These are phyloP conservation scores for Boletus barrowsii DNA, from an alignment of 768 basidiomycete species.

Conservation along the genomic window DNA sequence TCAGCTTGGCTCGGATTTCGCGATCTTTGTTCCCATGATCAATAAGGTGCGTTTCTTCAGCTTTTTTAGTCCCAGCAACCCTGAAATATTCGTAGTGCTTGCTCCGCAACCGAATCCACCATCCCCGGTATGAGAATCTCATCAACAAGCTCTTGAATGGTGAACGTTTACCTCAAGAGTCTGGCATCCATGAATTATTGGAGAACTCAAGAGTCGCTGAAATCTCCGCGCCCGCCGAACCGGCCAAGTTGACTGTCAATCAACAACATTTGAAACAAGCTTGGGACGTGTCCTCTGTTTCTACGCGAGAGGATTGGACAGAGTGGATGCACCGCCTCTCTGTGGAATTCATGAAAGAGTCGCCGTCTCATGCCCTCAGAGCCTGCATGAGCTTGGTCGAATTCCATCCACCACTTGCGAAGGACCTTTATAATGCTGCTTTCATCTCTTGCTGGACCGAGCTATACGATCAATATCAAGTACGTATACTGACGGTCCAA, in stretches of 20 bases:
- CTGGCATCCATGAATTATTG: slow-evolving; percentile 66
- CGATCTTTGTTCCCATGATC: slow-evolving; percentile 96
- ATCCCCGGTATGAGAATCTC: slow-evolving; percentile 83
- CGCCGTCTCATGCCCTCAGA: slow-evolving; percentile 95
- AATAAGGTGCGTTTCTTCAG: slow-evolving; percentile 63
- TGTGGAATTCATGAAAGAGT: slow-evolving; percentile 97
- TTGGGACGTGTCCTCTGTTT: slow-evolving; percentile 82
- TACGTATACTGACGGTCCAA: slow-evolving; percentile 26
- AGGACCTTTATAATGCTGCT: slow-evolving; percentile 96
- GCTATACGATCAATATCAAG: slow-evolving; percentile 95
- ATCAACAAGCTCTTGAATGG: slow-evolving; percentile 88
- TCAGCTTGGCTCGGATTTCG: slow-evolving; percentile 94
- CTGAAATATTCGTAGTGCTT: slow-evolving; percentile 52
- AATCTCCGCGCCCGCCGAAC: slow-evolving; percentile 80
- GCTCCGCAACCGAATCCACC: slow-evolving; percentile 69
- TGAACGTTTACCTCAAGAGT: slow-evolving; percentile 86
- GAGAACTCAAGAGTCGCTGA: slow-evolving; percentile 65
- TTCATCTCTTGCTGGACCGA: slow-evolving; percentile 98
- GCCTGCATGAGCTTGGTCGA: slow-evolving; percentile 95
- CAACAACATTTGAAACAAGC: slow-evolving; percentile 96
- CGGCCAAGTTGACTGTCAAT: slow-evolving; percentile 88
- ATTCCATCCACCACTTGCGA: slow-evolving; percentile 84
- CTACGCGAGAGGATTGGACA: slow-evolving; percentile 84
- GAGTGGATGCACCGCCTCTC: slow-evolving; percentile 94
- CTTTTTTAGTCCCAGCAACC: not conserved